A percentile compares a stretch with the other conserved stretches of the same genome.
Evolutionary conservation across 73 alveolate species (phyloP).

Genomic region (Paramecium primaurelia): DNA sequence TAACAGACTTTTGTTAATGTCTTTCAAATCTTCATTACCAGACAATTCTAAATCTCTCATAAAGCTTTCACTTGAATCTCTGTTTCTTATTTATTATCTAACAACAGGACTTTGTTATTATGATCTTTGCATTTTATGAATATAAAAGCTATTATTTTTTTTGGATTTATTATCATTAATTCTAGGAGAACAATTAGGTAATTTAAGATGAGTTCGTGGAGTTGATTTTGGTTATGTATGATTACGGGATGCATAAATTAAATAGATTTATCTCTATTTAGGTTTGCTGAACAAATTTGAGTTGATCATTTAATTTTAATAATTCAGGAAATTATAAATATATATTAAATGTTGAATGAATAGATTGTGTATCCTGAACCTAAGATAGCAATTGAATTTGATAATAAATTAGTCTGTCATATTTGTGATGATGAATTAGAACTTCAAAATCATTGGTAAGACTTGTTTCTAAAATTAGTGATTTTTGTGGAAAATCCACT

Average conservation of each 20-base stretch:
- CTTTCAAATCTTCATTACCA: slow-evolving; percentile 24
- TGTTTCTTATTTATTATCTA: not conserved
- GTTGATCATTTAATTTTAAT: not conserved
- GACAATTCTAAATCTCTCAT: slow-evolving; percentile 16
- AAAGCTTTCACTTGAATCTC: not conserved
- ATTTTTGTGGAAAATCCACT: slow-evolving; percentile 10
- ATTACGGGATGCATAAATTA: not conserved
- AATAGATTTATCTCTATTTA: not conserved
- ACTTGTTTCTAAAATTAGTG: not conserved
- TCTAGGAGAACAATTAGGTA: not conserved
- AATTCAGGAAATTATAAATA: not conserved
- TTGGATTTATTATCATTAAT: not conserved
- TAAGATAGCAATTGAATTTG: not conserved
- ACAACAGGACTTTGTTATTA: not conserved
- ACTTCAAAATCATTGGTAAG: not conserved
- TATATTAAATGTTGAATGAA: not conserved
- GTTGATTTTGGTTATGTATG: not conserved
- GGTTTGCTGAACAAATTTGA: not conserved
- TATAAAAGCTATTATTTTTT: not conserved
- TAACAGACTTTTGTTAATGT: not conserved
- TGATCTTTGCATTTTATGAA: not conserved
- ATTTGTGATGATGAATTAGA: not conserved
- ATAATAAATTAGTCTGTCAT: not conserved
- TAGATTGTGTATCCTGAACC: not conserved
- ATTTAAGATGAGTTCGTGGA: not conserved